A percentile compares a stretch with the other conserved stretches of the same genome.
Evolutionary conservation across 2,329 filamentous ascomycete species (phyloP).

Genomic region (Colletotrichum scovillei): DNA sequence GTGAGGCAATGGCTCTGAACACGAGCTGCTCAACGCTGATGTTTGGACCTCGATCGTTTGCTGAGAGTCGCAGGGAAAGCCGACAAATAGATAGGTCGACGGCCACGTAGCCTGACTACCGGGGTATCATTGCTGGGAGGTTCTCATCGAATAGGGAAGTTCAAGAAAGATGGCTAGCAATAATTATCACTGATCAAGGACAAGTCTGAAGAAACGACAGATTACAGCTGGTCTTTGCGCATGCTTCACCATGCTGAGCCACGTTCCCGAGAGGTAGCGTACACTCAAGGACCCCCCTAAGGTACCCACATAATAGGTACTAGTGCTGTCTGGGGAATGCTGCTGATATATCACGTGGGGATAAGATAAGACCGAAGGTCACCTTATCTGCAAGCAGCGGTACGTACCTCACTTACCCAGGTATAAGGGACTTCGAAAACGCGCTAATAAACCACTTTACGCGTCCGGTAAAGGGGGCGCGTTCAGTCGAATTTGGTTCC

Average conservation of each 20-base stretch:
- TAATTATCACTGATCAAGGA: constrained; percentile 1
- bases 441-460: constrained; percentile 34
- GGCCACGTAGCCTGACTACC: constrained; percentile 52
- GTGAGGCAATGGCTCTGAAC: constrained; percentile 32
- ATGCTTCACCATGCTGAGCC: constrained; percentile 29
- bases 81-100: constrained; percentile 50
- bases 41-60: constrained; percentile 22
- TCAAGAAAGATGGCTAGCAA: constrained; percentile 9
- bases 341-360: constrained; percentile 17
- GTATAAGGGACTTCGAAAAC: not conserved
- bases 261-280: constrained; percentile 11
- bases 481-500: constrained; percentile 18
- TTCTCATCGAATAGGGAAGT: constrained; percentile 13
- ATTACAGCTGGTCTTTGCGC: constrained; percentile 16
- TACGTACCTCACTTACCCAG: not conserved
- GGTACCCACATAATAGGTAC: constrained; percentile 5
- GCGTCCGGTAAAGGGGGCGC: constrained; percentile 26
- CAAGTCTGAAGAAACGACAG: constrained; percentile 10
- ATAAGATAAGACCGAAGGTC: constrained; percentile 8
- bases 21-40: constrained; percentile 8
- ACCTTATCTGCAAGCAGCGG: not conserved
- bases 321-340: constrained; percentile 9
- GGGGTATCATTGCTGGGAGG: constrained; percentile 60
- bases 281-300: not conserved
- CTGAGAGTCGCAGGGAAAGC: constrained; percentile 40